Conservation (phyloP, 2,329 filamentous ascomycete genomes). For the Lecanicillium sp. region DNA sequence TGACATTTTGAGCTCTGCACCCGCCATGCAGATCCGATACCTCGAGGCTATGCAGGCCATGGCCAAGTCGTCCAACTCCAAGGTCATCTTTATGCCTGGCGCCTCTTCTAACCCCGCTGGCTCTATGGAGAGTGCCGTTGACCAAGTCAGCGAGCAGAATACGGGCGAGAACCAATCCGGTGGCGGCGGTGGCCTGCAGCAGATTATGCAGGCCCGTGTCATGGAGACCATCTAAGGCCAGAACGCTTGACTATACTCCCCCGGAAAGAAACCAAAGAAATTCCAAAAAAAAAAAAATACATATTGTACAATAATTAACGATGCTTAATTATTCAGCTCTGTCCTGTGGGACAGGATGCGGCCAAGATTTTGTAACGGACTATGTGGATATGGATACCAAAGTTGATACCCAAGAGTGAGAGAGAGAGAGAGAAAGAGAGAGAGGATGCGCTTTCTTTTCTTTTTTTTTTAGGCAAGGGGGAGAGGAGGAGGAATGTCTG, state of each 20-base stretch:
- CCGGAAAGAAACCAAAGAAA: too few species aligned
- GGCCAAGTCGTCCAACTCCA: constrained; percentile 87
- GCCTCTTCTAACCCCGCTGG: constrained; percentile 37
- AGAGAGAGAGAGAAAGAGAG: background rate
- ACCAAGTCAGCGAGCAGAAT: constrained; percentile 32
- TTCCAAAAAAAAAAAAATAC: background rate
- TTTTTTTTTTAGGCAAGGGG: too few species aligned
- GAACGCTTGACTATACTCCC: too few species aligned
- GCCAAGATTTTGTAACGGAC: background rate
- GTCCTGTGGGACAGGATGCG: too few species aligned
- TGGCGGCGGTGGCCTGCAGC: constrained; percentile 51
- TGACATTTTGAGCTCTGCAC: constrained; percentile 83
- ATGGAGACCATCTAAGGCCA: constrained; percentile 89
- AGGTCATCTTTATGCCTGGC: constrained; percentile 76
- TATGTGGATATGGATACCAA: constrained; percentile 7
- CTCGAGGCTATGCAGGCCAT: constrained; percentile 98
- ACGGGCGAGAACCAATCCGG: constrained; percentile 25
- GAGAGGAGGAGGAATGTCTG: too few species aligned
- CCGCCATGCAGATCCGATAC: constrained; percentile 97
- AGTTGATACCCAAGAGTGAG: constrained; percentile 8
- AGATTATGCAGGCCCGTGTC: constrained; percentile 71
- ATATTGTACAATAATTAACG: background rate
- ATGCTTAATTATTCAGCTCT: too few species aligned
- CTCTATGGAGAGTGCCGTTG: constrained; percentile 33
- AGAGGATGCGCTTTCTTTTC: too few species aligned